Evolutionary conservation across 2,329 filamentous ascomycete genomes (phyloP), one percentile per base, ranked within the genome.

Genomic region (Penicillium sp.): DNA sequence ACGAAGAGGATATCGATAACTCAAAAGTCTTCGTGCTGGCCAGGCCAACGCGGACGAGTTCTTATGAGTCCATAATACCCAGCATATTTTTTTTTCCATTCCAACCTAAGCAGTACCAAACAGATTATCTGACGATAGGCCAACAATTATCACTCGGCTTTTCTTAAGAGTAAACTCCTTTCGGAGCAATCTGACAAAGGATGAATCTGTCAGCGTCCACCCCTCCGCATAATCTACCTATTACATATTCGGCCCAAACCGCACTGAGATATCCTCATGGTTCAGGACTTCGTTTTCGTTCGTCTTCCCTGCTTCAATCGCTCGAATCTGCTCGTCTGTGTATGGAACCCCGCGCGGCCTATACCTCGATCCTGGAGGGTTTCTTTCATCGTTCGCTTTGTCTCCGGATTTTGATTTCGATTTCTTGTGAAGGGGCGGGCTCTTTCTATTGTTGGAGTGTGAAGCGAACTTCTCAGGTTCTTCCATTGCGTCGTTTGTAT

Each of bases 1-100:
- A 48, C 70, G 76, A 67, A 69, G 76, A 47, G 73, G 75, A 8
- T 69, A 78, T 70, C 71, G 75, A 29, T 76, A 64, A 72, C 61
- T 23, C 7, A 41, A 41, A 41, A 41, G 17, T 58, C 11, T 44
- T 38, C 19, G 5, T 41, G 35, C 35, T 9, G 11, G 15, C 11
- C 15, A 41, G 35, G 35, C 8, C 35, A 15, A 15, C 31, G 15
- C 15, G 6, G 15, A 15, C 15, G 35, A 41, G 35, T 3, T 41
- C 5, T 15, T 41, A 15, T 5, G 11, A 15, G 35, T 5, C 35
- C 15, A 13, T 41, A 13, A 41, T 41, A 41, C 4, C 35, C 13
- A 41, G 1, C 35, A 41, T 41, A 17, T 15, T 41, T 26, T 26
- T 21, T 26, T 41, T 41, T 17, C 9, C 35, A 41, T 41, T 41